A percentile compares a stretch with the other conserved stretches of the same genome.
Conservation (phyloP, 139 green algal genomes). For the Haematococcus lacustris region DNA sequence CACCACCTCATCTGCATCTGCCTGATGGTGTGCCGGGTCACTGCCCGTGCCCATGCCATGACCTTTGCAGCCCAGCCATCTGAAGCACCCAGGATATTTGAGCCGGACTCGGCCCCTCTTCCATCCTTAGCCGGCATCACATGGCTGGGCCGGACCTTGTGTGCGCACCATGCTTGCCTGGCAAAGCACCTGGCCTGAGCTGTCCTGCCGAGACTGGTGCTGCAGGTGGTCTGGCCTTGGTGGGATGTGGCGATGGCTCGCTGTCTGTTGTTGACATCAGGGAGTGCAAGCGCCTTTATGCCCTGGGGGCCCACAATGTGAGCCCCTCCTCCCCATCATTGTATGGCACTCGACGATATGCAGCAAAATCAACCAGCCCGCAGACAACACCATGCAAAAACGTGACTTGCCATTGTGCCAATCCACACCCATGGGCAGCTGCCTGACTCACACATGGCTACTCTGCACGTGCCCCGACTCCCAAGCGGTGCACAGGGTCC, state of each 20-base stretch:
- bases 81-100: background rate
- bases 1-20: background rate
- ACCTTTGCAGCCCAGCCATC: background rate
- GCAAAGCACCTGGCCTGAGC: too few species aligned
- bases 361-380: too few species aligned
- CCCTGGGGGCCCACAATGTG: conserved; percentile 27
- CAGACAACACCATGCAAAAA: too few species aligned
- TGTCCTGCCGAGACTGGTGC: too few species aligned
- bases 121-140: background rate
- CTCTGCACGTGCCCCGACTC: too few species aligned
- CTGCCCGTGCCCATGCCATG: background rate
- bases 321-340: too few species aligned
- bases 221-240: conserved; percentile 31
- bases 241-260: conserved; percentile 54
- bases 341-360: too few species aligned
- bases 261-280: conserved; percentile 44
- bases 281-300: conserved; percentile 26
- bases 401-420: too few species aligned
- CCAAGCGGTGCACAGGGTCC: too few species aligned
- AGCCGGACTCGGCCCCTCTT: background rate
- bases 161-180: too few species aligned
- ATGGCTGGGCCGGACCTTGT: background rate
- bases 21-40: background rate
- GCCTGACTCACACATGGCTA: too few species aligned
- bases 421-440: too few species aligned